phyloP scores from a whole-genome alignment of 257 asterid genomes.

The Eucommia ulmoides region DNA sequence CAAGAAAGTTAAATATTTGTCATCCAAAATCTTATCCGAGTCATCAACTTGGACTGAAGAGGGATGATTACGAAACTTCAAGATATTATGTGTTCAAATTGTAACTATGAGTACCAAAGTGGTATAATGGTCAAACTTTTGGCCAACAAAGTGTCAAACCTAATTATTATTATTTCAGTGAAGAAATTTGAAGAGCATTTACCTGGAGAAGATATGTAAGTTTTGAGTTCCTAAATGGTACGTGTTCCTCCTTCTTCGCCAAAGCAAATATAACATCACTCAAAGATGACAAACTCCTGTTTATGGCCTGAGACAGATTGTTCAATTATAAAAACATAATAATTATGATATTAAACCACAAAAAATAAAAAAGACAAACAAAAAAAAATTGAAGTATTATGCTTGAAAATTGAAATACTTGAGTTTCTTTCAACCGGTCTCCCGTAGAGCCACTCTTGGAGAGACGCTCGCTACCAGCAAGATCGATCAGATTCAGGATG shows the following conservation, averaged over 20 bases:
- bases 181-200: slow-evolving; percentile 10
- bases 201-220: slow-evolving; percentile 98
- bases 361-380: too few relatives aligned
- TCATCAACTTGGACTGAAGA: too few relatives aligned
- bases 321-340: too few relatives aligned
- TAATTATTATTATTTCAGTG: not conserved
- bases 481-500: slow-evolving; percentile 75
- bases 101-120: too few relatives aligned
- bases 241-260: slow-evolving; percentile 92
- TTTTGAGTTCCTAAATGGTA: slow-evolving; percentile 90
- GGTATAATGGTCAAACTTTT: not conserved
- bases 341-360: too few relatives aligned
- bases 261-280: slow-evolving; percentile 90
- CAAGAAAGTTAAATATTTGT: too few relatives aligned
- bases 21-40: too few relatives aligned
- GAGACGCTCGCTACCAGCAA: slow-evolving; percentile 98
- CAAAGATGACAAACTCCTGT: slow-evolving; percentile 81
- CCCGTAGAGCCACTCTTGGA: slow-evolving; percentile 92
- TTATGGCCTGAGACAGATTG: slow-evolving; percentile 97
- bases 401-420: too few relatives aligned
- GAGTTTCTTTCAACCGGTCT: slow-evolving; percentile 92
- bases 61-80: too few relatives aligned
- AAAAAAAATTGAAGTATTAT: too few relatives aligned
- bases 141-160: not conserved
- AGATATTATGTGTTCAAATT: too few relatives aligned